Evolutionary conservation across 768 basidiomycete genomes (phyloP).

Genomic region (Leucosporidium creatinivorum): DNA sequence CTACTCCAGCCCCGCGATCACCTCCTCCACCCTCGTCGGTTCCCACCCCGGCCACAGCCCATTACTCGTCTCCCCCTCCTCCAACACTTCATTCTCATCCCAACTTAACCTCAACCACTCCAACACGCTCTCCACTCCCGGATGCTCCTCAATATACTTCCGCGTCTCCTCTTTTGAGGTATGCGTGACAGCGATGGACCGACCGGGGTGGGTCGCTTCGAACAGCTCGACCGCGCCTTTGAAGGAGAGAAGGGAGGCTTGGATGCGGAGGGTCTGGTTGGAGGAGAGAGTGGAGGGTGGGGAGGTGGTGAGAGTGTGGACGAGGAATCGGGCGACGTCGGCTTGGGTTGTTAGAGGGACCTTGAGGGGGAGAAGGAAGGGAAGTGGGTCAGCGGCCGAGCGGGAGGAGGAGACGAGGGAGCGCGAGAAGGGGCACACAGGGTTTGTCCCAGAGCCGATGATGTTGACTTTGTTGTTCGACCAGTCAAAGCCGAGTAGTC

Average conservation of each 20-base stretch:
- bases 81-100: not conserved
- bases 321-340: slow-evolving; percentile 9
- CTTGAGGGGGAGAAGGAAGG: not conserved
- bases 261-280: not conserved
- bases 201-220: not conserved
- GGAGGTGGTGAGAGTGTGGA: slow-evolving; percentile 4
- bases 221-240: not conserved
- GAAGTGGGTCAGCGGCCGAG: not conserved
- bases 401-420: too few relatives aligned
- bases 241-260: not conserved
- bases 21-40: not conserved
- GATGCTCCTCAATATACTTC: not conserved
- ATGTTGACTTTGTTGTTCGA: not conserved
- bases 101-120: not conserved
- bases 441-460: not conserved
- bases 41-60: not conserved
- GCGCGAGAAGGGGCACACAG: not conserved
- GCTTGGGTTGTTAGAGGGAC: not conserved
- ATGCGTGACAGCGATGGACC: not conserved
- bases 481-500: not conserved
- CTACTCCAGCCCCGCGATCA: not conserved
- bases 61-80: not conserved
- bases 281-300: not conserved
- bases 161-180: not conserved
- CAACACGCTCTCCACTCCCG: not conserved